These are phyloP conservation scores for Eucalyptus leucophloia DNA, from an alignment of 345 rosid genomes.

Conservation along the genomic window DNA sequence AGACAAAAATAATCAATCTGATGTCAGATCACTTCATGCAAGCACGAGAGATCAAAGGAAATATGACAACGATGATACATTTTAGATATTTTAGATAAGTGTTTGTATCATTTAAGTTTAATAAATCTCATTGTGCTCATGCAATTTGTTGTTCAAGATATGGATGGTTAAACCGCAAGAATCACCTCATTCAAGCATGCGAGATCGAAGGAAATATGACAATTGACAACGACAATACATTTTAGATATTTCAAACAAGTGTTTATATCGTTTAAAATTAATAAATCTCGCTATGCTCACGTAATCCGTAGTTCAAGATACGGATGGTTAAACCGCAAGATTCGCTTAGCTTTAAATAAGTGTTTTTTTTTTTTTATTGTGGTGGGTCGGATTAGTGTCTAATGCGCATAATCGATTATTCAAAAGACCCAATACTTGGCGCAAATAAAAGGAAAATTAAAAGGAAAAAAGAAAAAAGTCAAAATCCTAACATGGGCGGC, in stretches of 20 bases:
- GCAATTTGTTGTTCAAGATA: background rate
- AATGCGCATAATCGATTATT: background rate
- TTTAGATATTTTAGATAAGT: no score
- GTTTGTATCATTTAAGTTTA: background rate
- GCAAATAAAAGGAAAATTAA: fast-evolving
- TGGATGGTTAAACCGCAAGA: background rate
- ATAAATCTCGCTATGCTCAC: background rate
- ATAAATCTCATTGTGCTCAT: background rate
- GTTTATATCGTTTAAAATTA: background rate
- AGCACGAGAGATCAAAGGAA: background rate
- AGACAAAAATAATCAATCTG: background rate
- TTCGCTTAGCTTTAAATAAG: background rate
- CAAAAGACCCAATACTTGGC: background rate
- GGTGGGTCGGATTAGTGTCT: background rate
- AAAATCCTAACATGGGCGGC: background rate
- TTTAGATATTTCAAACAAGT: no score
- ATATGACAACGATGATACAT: background rate
- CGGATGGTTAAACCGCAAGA: background rate
- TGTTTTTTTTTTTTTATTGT: background rate
- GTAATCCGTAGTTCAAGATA: background rate
- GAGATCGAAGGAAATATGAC: background rate
- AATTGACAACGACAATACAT: background rate
- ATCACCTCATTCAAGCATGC: background rate
- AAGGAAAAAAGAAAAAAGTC: background rate
- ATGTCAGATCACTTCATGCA: background rate